Evolutionary conservation across 2,329 filamentous ascomycete genomes (phyloP), one percentile per base, ranked within the genome.

Genomic region (Alternaria solani): DNA sequence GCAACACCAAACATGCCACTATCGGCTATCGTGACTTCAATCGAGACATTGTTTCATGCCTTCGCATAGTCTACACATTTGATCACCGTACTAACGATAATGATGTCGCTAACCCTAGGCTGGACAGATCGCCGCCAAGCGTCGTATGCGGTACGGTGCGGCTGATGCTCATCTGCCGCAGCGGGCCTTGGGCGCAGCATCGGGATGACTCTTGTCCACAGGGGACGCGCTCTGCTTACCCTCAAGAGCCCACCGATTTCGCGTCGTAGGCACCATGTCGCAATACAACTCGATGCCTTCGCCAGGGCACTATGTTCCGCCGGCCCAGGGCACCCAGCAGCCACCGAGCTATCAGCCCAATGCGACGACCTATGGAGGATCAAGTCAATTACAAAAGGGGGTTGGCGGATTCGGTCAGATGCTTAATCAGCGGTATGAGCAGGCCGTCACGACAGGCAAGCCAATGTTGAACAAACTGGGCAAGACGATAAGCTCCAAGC

Each of bases 381-480:
- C 66, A 6, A 57, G 51, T 26, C 63, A 68, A 25, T 34, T 63
- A 11, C 62, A 71, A 11, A 75, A 73, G 61, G 48, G 62, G 25
- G 67, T 61, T 3, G 70, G 67, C 0, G 59, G 62, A 5, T 71
- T 77, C 43, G 73, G 73, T 1, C 66, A 71, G 36, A 75, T 75
- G 65, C 64, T 78, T 62, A 74, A 78, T 32, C 75, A 77, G 42
- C 58, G 54, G 9, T 23, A 57, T 23, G 55, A 57, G 39, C 55
- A 57, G 57, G 75, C 75, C 2, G 73, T 78, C 8, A 75, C 73
- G 2, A 75, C 70, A 0, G 66, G 73, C n/a, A 78, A 77, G 62
- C 75, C 75, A 1, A 74, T 77, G 69, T 32, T 77, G 51, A 71
- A 77, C 57, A 78, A 77, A 60, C 51, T 78, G 39, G 68, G 72